Evolutionary conservation across 352 stramenopile species (phyloP).

Genomic region (Pilasporangium apinafurcum): DNA sequence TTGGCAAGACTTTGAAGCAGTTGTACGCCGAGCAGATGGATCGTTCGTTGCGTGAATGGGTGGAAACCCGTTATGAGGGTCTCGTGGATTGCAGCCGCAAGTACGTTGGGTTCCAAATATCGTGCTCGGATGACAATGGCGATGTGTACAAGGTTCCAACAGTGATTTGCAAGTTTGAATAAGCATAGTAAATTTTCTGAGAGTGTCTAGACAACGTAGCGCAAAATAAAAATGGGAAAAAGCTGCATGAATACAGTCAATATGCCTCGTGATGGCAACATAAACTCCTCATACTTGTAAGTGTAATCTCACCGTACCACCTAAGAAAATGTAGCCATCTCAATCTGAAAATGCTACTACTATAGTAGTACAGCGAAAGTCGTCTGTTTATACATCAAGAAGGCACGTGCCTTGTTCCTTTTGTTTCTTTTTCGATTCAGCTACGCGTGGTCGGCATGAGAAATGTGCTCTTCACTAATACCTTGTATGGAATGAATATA

Average conservation of each 20-base stretch:
- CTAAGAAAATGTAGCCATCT: constrained; percentile 8
- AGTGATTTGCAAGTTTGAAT: constrained; percentile 84
- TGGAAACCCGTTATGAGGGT: constrained; percentile 74
- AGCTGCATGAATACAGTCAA: constrained; percentile 1
- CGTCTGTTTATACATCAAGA: not conserved
- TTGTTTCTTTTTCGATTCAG: no score
- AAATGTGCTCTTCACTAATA: no score
- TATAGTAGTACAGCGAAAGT: not conserved
- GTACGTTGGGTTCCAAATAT: constrained; percentile 81
- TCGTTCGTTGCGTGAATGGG: constrained; percentile 48
- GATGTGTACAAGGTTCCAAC: constrained; percentile 81
- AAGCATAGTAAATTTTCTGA: constrained; percentile 10
- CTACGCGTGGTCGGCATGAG: no score
- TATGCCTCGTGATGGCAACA: no score
- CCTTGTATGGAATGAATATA: no score
- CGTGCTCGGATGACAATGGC: constrained; percentile 77
- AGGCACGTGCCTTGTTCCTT: no score
- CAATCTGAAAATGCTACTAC: constrained; percentile 1
- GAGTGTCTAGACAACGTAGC: no score
- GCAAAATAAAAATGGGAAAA: not conserved
- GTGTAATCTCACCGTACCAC: no score
- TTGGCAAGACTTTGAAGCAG: constrained; percentile 60
- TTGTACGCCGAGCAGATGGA: constrained; percentile 61
- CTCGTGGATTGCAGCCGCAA: constrained; percentile 78
- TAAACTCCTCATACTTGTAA: no score